Evolutionary conservation across 306 rosid species (phyloP), one percentile per base, ranked within the genome.

Genomic region (Quercus cerris): DNA sequence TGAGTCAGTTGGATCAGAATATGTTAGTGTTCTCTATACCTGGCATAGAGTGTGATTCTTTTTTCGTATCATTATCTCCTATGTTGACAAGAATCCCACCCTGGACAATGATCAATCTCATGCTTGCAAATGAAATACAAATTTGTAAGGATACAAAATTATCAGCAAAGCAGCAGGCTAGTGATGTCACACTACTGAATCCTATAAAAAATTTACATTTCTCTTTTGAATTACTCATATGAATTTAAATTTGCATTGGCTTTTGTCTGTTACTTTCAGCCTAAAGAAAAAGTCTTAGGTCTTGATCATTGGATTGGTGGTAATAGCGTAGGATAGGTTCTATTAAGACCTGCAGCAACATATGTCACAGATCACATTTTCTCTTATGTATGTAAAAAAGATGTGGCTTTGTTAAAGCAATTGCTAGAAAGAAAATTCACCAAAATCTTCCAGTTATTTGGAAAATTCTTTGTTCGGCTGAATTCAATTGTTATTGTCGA

Each of bases 1-100:
- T 88, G 86, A 82, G 88, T 85, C 90, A 82, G 68, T 83, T 68
- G 77, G 87, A 87, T 86, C 91, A 71, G 92, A 94, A 90, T 91
- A 82, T 85, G 84, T 81, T 84, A 77, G 71, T 81, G 73, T 84
- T 79, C 70, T 83, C 76, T 57, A 74, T 86, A 80, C 20, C 57
- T 84, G 83, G 71, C 81, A 81, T 67, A 72, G 82, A 78, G 80
- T 71, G 81, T 76, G 85, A 75, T 73, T 83, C 84, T 80, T 75
- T 73, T 83, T 82, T 80, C 79, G 77, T 30, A 77, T 87, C 94
- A 83, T 81, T 66, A 67, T 85, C 87, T 78, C 73, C 44, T 55
- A 38, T 80, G 86, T 77, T 83, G 87, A 84, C 86, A 87, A 89
- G 91, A 85, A 84, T 88, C 84, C 78, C 75, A 77, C 81, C 81